phyloP scores from a whole-genome alignment of 2,329 filamentous ascomycete species.

The Ophiostoma sp. region DNA sequence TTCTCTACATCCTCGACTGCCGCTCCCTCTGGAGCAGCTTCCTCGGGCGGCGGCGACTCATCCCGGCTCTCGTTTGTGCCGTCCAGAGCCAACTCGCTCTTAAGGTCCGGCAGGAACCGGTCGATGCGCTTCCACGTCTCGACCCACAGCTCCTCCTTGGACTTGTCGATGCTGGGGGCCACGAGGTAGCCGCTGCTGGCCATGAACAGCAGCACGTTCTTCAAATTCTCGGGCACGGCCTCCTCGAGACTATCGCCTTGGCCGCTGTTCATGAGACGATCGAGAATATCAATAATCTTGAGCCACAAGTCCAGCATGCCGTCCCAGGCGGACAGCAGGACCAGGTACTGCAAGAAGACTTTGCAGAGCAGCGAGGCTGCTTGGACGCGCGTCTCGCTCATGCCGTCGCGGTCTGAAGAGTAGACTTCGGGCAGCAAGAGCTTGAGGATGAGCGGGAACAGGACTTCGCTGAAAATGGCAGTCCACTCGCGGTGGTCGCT shows the following conservation, averaged over 20 bases:
- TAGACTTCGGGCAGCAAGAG: constrained; percentile 94
- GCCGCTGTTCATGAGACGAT: constrained; percentile 92
- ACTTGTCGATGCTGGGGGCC: constrained; percentile 60
- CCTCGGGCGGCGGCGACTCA: neutral
- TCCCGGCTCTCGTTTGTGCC: constrained; percentile 29
- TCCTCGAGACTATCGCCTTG: constrained; percentile 91
- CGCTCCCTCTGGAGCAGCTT: neutral
- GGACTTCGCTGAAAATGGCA: constrained; percentile 87
- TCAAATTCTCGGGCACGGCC: constrained; percentile 90
- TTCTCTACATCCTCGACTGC: neutral
- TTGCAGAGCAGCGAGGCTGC: constrained; percentile 89
- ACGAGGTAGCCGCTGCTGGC: constrained; percentile 82
- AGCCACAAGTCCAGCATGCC: constrained; percentile 92
- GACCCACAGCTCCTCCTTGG: constrained; percentile 58
- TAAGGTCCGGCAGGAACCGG: constrained; percentile 62
- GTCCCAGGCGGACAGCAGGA: constrained; percentile 79
- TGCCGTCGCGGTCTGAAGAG: constrained; percentile 83
- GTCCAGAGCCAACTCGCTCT: constrained; percentile 57
- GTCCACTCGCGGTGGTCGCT: constrained; percentile 88
- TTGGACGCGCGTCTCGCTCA: constrained; percentile 93
- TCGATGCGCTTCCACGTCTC: constrained; percentile 68
- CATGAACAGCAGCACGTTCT: constrained; percentile 96
- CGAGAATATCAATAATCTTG: constrained; percentile 89
- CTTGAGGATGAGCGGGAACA: constrained; percentile 86
- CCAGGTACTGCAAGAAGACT: constrained; percentile 91